A percentile compares a stretch with the other conserved stretches of the same genome.
phyloP scores from a whole-genome alignment of 192 early-diverging fungal genomes.

The Martensiomyces pterosporus region DNA sequence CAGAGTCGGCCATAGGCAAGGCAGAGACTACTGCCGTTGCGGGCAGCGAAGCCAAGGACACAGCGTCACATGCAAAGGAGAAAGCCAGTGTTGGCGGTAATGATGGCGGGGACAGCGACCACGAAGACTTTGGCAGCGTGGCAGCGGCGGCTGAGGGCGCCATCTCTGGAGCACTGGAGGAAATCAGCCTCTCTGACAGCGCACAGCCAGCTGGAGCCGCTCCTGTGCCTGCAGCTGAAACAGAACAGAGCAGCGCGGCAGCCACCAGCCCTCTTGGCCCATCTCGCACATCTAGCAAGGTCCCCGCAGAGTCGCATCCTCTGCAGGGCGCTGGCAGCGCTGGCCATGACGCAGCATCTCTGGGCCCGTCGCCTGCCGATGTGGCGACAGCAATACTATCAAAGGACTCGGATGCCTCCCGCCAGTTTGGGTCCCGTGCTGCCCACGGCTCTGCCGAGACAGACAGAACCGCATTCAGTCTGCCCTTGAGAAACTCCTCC shows the following conservation, averaged over 20 bases:
- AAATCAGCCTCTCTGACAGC: neutral
- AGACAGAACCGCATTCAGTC: conserved; percentile 20
- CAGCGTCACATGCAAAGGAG: neutral
- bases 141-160: too few species aligned
- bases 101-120: neutral
- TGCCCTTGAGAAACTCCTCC: neutral
- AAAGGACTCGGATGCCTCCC: conserved; percentile 20
- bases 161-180: neutral
- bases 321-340: conserved; percentile 5
- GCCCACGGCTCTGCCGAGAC: conserved; percentile 16
- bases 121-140: neutral
- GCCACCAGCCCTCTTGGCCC: conserved; percentile 3
- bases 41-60: too few species aligned
- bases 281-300: conserved; percentile 20
- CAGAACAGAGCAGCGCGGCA: neutral
- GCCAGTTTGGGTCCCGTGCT: conserved; percentile 5
- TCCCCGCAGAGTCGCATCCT: conserved; percentile 24
- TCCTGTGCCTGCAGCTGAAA: too few species aligned
- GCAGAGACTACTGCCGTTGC: too few species aligned
- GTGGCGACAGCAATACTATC: conserved; percentile 14
- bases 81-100: neutral
- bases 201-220: neutral
- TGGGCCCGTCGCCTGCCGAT: conserved; percentile 10
- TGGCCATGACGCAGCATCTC: too few species aligned
- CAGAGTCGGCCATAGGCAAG: too few species aligned